Evolutionary conservation across 2,329 filamentous ascomycete genomes (phyloP), one percentile per base, ranked within the genome.

Genomic region (Botryosphaeria agaves): DNA sequence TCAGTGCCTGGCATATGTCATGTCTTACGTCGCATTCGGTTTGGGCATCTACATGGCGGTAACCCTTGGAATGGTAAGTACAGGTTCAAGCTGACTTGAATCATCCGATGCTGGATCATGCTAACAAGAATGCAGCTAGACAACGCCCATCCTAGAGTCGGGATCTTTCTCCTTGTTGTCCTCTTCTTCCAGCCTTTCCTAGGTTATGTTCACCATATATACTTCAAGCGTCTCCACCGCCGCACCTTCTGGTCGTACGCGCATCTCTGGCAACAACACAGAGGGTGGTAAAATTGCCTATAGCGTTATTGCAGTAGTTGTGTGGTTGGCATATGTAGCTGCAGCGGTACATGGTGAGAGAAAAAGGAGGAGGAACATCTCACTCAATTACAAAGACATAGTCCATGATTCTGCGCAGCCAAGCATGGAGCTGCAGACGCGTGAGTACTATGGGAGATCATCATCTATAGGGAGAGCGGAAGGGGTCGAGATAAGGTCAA

Each of bases 261-360:
- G 15, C 18, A 20, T 9, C 14, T 12, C 15, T 17, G 30, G 30
- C 15, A 50, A 56, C 14, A 48, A 53, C 19, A 55, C 50, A 26
- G 42, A 38, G 4, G 39, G 47, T 15, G 49, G 49, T n/a, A 50
- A 48, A 0, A 62, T 68, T 36, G 62, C 54, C 0, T 69, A 69
- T 37, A 49, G 52, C 3, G 57, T 67, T 5, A 45, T 66, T 29
- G 62, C 63, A 18, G 66, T 52, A 2, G 30, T 64, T 9, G 51
- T 69, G 30, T 63, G 53, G 28, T 27, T 60, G 5, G 30, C 51
- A 3, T 65, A 64, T 40, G 35, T 59, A 6, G 35, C 40, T 12
- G 39, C 41, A 19, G 37, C 43, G 20, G 32, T 44, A 11, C 26
- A 32, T 20, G 38, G 38, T 19, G 38, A 40, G 33, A 12, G 28